Percentiles rank a stretch among this genome's conserved stretches.
Evolutionary conservation across 1,284 basidiomycete genomes (phyloP).

Genomic region (Pseudozyma flocculosa): DNA sequence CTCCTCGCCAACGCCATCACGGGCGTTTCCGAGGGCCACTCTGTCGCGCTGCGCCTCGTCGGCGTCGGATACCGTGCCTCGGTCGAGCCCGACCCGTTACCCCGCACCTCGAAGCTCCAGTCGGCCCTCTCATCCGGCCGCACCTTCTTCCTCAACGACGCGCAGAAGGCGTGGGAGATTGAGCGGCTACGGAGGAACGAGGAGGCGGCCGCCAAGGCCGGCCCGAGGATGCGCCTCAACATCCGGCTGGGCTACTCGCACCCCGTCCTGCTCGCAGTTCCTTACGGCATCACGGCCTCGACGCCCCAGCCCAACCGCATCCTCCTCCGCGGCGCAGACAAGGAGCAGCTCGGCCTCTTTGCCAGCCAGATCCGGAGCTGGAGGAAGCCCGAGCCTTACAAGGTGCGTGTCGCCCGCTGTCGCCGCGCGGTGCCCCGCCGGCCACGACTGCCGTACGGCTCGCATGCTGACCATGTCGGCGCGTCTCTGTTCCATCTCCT

Average conservation of each 20-base stretch:
- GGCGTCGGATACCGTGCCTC: slow-evolving; percentile 91
- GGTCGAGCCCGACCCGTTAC: slow-evolving; percentile 75
- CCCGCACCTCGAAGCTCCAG: slow-evolving; percentile 28
- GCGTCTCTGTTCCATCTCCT: no score
- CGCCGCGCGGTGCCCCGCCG: no score
- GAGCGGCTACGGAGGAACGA: slow-evolving; percentile 9
- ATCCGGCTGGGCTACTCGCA: slow-evolving; percentile 78
- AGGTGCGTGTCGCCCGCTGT: slow-evolving; percentile 71
- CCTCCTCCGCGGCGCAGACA: slow-evolving; percentile 62
- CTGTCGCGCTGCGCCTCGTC: slow-evolving; percentile 78
- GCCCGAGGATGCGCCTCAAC: slow-evolving; percentile 36
- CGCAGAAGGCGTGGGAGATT: slow-evolving; percentile 33
- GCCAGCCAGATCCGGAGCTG: slow-evolving; percentile 80
- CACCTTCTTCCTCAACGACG: slow-evolving; percentile 34
- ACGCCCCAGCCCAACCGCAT: slow-evolving; percentile 62
- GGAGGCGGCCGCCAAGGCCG: slow-evolving; percentile 13
- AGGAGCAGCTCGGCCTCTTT: slow-evolving; percentile 74
- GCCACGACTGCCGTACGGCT: neutral
- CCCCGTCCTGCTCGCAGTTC: slow-evolving; percentile 78
- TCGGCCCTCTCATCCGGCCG: slow-evolving; percentile 22
- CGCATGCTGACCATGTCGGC: no score
- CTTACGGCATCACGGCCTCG: slow-evolving; percentile 56
- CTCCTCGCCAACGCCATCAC: slow-evolving; percentile 83
- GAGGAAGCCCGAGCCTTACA: slow-evolving; percentile 93
- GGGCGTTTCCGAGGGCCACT: slow-evolving; percentile 87